Base-by-base conservation (phyloP, 345 rosid genomes). In the Triadica sebifera region DNA sequence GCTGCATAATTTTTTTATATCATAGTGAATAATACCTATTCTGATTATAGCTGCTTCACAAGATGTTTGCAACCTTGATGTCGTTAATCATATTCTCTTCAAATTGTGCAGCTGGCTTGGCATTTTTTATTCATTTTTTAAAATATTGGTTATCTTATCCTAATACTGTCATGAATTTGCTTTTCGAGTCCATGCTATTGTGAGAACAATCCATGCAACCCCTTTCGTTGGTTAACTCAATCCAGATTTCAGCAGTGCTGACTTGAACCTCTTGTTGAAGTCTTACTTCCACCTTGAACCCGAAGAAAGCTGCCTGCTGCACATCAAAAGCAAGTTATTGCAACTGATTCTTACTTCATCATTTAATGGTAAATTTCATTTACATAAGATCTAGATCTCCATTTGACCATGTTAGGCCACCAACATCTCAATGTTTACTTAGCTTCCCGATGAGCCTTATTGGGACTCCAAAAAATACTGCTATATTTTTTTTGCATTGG, bases 121-220 rank as follows among this genome's bases (percentile, higher is more conserved):
- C 9, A 10, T 34, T 68, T 34, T 68, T 17, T 50, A 3, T 10
- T 68, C 16, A 6, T 29, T 49, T 68, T 51, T 8, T 4, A 12
- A 20, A 50, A 12, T 53, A 5, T 11, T 6, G 15, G 6, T 46
- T 24, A 34, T 65, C 19, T 65, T 65, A 50, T 67, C 41, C 38
- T 67, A n/a, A 12, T 51, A 51, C 69, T 67, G 10, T 67, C 56
- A 47, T 67, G 52, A 67, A 25, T 47, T 47, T 67, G 57, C 17
- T 37, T 60, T 55, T 29, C 13, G 50, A 16, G 47, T 43, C 50
- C 69, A n/a, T 65, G 50, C 34, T 41, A 5, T 3, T 65, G 34
- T 20, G 16, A 10, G 4, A 50, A 50, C 20, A 12, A 19, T 6
- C 43, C 41, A 29, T 15, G 24, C 41, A 67, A 68, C 4, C 11